Evolutionary conservation across 176 grass and related monocot species (phyloP), one percentile per base, ranked within the genome.

Genomic region (Oryza meyeriana): DNA sequence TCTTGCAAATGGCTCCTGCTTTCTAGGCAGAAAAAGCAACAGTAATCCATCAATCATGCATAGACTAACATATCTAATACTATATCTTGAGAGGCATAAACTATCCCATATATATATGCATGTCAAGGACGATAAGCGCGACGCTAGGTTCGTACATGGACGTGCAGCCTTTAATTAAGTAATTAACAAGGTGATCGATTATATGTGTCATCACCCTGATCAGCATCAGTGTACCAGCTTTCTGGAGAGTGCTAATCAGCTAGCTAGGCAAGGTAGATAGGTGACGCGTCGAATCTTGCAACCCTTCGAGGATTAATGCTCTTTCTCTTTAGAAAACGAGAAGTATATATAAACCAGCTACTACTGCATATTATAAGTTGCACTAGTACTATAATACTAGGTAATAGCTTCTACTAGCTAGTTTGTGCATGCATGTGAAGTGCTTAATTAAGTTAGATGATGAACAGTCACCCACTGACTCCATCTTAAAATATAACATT

Each of bases 1-100:
- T 79, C 66, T 85, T 16, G 67, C 16, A 70, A 70, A 12, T 81
- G 35, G 38, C 45, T 85, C 45, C 28, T 42, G 34, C 48, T 84
- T 32, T 68, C 30, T 33, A 50, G 52, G 69, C 27, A 17, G n/a
- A 79, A 79, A n/a, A 80, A 64, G 40, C 68, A 10, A 12, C 7
- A 77, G 36, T 40, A 39, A 63, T 61, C 74, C 40, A 63, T 77
- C 17, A 16, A 45, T 58, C 22, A 58, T 58, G 52, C 44, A 47
- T 47, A 47, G 44, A 47, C 8, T 41, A 36, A 41, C 10, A 41
- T 41, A 41, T 11, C 4, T 57, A 24, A 39, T 58, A 64, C n/a
- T n/a, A 6, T 20, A 5, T 38, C 24, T 70, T 59, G 73, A 61
- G 50, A 59, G 17, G 30, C 31, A 24, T 58, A 75, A 75, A 75